Evolutionary conservation across 2,329 filamentous ascomycete species (phyloP).

Genomic region (Talaromyces marneffei): DNA sequence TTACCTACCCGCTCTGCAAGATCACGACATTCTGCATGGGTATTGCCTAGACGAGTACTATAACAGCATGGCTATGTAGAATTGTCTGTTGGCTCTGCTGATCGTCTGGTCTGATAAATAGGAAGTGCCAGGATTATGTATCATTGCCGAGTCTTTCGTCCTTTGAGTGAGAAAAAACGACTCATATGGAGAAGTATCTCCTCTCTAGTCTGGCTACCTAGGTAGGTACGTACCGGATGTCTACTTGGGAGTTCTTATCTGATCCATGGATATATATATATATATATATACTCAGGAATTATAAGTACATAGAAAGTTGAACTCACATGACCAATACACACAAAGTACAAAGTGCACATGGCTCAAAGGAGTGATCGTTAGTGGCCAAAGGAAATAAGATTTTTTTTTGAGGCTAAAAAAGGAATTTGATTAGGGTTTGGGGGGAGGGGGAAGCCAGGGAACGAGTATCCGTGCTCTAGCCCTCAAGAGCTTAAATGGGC

Average conservation of each 20-base stretch:
- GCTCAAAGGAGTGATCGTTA: not conserved
- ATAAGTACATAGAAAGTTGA: no score
- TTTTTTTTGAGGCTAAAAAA: not conserved
- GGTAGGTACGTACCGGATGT: no score
- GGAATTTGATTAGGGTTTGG: not conserved
- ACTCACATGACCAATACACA: not conserved
- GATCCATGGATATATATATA: not conserved
- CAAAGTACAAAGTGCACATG: not conserved
- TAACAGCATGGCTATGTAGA: not conserved
- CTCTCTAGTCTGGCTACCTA: no score
- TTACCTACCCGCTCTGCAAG: no score
- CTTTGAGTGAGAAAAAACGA: not conserved
- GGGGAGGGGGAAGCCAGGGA: not conserved
- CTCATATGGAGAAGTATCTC: not conserved
- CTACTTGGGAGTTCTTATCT: no score
- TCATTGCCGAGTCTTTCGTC: not conserved
- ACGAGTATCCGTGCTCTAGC: not conserved
- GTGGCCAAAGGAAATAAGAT: not conserved
- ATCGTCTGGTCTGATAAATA: not conserved
- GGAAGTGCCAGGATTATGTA: not conserved
- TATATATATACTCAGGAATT: no score
- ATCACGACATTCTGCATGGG: not conserved
- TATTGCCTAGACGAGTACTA: not conserved
- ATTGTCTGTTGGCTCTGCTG: not conserved
- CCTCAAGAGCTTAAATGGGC: not conserved